phyloP scores from a whole-genome alignment of 768 basidiomycete species.

The Calocera viscosa region DNA sequence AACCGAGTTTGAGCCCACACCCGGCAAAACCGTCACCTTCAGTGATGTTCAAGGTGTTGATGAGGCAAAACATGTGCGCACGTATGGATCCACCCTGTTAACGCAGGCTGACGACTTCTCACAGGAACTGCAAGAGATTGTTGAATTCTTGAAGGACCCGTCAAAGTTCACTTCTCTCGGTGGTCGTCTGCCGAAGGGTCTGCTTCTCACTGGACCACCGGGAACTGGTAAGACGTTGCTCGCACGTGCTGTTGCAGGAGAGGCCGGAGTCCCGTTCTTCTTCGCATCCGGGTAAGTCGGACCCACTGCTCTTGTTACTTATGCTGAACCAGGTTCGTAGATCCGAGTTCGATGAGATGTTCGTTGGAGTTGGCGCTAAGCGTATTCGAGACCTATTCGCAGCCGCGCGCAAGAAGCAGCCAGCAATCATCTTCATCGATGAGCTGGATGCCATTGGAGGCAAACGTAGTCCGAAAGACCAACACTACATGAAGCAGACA shows the following conservation, averaged over 20 bases:
- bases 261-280: constrained; percentile 95
- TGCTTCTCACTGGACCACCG: constrained; percentile 78
- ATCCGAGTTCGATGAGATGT: constrained; percentile 97
- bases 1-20: constrained; percentile 67
- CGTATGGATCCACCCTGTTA: constrained; percentile 9
- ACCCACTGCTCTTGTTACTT: constrained; percentile 11
- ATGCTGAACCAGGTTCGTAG: constrained; percentile 26
- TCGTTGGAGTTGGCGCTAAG: constrained; percentile 82
- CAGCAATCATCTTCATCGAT: constrained; percentile 97
- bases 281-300: constrained; percentile 73
- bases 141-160: constrained; percentile 91
- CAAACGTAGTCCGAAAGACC: constrained; percentile 69
- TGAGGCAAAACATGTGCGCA: constrained; percentile 76
- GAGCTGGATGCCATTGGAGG: constrained; percentile 90
- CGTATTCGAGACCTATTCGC: constrained; percentile 91
- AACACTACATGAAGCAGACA: constrained; percentile 45
- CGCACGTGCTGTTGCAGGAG: constrained; percentile 93
- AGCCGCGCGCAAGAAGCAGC: constrained; percentile 84
- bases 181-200: constrained; percentile 88
- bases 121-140: constrained; percentile 86
- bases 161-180: constrained; percentile 79
- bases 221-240: constrained; percentile 98
- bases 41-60: constrained; percentile 95
- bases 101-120: constrained; percentile 11
- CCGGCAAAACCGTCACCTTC: constrained; percentile 73